phyloP scores from a whole-genome alignment of 2,329 filamentous ascomycete species.

The Lachnellula cervina region DNA sequence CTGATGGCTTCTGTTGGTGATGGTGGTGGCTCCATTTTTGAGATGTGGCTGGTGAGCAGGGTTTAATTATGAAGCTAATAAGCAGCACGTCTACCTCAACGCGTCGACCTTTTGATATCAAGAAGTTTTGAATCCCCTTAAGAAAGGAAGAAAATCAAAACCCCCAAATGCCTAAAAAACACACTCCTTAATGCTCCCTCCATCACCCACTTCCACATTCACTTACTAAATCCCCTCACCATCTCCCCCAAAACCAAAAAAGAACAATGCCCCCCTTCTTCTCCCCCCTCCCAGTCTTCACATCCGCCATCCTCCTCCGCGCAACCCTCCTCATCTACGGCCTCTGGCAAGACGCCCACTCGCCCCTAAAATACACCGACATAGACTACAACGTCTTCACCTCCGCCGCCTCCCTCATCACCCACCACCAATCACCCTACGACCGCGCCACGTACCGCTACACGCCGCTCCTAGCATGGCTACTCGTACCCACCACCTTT shows the following conservation, averaged over 20 bases:
- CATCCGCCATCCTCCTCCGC: conserved; percentile 60
- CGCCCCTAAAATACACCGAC: conserved; percentile 94
- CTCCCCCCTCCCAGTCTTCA: conserved; percentile 47
- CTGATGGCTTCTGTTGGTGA: too few relatives aligned
- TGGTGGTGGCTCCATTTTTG: too few relatives aligned
- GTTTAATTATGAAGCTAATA: too few relatives aligned
- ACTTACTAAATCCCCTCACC: neutral
- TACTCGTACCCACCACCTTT: conserved; percentile 68
- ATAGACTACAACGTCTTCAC: conserved; percentile 99
- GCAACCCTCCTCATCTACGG: conserved; percentile 76
- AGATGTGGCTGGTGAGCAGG: too few relatives aligned
- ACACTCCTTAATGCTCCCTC: too few relatives aligned
- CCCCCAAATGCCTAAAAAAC: too few relatives aligned
- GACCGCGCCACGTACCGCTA: conserved; percentile 92
- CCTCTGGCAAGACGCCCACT: conserved; percentile 85
- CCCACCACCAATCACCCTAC: conserved; percentile 70
- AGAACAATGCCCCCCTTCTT: conserved; percentile 21
- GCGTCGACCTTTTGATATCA: too few relatives aligned
- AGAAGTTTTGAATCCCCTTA: too few relatives aligned
- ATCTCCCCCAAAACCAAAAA: neutral
- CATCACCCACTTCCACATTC: too few relatives aligned
- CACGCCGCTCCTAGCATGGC: conserved; percentile 88
- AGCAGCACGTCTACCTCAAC: too few relatives aligned
- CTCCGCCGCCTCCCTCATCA: conserved; percentile 76
- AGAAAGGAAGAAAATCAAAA: too few relatives aligned